phyloP scores from a whole-genome alignment of 2,329 filamentous ascomycete genomes.

The Cadophora malorum region DNA sequence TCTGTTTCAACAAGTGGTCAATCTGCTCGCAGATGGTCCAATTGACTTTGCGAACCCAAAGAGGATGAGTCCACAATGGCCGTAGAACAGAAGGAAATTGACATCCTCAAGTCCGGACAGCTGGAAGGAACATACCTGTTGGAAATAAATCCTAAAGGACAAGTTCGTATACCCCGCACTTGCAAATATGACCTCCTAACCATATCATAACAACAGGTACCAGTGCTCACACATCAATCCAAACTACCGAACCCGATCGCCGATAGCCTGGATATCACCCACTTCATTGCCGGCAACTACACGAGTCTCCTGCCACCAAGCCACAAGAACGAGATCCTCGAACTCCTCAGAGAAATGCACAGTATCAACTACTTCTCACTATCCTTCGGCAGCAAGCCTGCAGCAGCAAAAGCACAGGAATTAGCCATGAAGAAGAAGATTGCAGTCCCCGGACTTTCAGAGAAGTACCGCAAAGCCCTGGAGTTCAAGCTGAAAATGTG shows the following conservation, averaged over 20 bases:
- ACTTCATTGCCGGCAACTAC: background rate
- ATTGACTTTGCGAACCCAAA: background rate
- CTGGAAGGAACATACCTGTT: background rate
- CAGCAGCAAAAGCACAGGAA: background rate
- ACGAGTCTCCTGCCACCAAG: background rate
- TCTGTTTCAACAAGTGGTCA: slow-evolving; percentile 1
- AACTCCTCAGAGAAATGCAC: background rate
- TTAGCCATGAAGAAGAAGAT: background rate
- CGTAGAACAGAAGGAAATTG: slow-evolving; percentile 1
- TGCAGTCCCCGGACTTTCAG: background rate
- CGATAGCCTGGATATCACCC: background rate
- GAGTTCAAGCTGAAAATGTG: slow-evolving; percentile 1
- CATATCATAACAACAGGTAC: background rate
- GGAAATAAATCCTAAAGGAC: slow-evolving; percentile 1
- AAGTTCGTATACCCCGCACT: background rate
- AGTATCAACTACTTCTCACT: background rate
- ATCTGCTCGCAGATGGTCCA: slow-evolving; percentile 8
- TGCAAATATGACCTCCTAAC: background rate
- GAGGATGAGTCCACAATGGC: background rate
- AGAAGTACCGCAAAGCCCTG: background rate
- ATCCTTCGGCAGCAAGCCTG: background rate
- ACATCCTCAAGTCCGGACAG: background rate
- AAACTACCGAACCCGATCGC: background rate
- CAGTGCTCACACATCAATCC: background rate
- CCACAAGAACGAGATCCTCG: slow-evolving; percentile 1